phyloP scores from a whole-genome alignment of 768 basidiomycete species.

The Mrakia gelida region DNA sequence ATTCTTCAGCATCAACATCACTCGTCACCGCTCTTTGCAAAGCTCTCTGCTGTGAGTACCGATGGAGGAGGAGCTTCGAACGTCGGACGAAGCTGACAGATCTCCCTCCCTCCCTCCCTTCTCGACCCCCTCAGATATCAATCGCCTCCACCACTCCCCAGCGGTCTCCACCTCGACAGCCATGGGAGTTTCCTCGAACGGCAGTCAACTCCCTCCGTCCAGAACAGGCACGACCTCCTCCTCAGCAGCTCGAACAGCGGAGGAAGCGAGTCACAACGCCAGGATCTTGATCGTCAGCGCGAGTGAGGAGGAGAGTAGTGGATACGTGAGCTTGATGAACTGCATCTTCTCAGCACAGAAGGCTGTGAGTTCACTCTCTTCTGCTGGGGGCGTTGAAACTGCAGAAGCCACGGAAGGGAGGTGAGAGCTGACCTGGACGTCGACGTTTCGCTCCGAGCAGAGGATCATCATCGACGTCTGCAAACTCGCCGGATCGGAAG shows the following conservation, averaged over 20 bases:
- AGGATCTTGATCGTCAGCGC: conserved; percentile 78
- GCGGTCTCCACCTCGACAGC: conserved; percentile 36
- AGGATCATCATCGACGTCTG: conserved; percentile 96
- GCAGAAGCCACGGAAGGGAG: neutral
- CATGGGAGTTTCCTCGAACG: conserved; percentile 17
- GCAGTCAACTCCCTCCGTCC: conserved; percentile 5
- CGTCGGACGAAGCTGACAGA: neutral
- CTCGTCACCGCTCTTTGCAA: conserved; percentile 58
- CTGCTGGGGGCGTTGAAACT: conserved; percentile 20
- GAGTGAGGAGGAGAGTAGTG: conserved; percentile 60
- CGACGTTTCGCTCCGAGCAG: conserved; percentile 47
- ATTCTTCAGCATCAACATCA: conserved; percentile 39
- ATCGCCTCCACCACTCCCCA: conserved; percentile 49
- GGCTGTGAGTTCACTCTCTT: conserved; percentile 54
- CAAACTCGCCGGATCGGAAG: conserved; percentile 80
- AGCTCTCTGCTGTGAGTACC: conserved; percentile 76
- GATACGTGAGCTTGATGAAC: conserved; percentile 99
- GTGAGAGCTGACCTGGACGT: neutral
- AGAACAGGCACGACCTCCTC: conserved; percentile 7
- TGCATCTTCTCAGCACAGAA: conserved; percentile 99
- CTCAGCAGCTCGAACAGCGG: conserved; percentile 12
- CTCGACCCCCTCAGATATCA: conserved; percentile 57
- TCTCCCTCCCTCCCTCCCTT: neutral
- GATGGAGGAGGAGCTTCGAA: neutral
- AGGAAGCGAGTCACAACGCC: conserved; percentile 48